phyloP scores from a whole-genome alignment of 306 rosid species.

The Fragaria iinumae region DNA sequence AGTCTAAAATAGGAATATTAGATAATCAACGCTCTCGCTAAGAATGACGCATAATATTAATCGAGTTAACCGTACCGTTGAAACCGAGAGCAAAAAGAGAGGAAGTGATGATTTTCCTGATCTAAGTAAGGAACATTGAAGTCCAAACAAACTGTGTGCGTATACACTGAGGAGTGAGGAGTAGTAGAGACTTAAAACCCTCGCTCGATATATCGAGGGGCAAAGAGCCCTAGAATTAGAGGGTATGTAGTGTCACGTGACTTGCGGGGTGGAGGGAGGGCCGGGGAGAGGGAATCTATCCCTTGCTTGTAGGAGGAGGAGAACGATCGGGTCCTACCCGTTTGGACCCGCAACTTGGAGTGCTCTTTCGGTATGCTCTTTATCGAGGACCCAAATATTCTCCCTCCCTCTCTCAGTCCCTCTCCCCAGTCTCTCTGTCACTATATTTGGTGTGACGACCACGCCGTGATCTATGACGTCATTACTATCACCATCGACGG shows the following conservation, averaged over 20 bases:
- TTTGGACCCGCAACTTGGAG: slow-evolving; percentile 53
- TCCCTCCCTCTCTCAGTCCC: not conserved
- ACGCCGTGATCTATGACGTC: slow-evolving; percentile 27
- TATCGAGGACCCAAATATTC: slow-evolving; percentile 95
- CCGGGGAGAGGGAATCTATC: slow-evolving; percentile 45
- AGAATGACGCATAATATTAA: too few species aligned
- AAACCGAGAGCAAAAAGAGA: not conserved
- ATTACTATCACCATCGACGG: slow-evolving; percentile 34
- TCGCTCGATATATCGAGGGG: not conserved
- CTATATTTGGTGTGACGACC: slow-evolving; percentile 31
- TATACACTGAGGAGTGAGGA: not conserved
- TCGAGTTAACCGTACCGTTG: too few species aligned
- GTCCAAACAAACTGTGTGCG: not conserved
- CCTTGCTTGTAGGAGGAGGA: slow-evolving; percentile 88
- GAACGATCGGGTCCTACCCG: slow-evolving; percentile 52
- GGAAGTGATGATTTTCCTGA: not conserved
- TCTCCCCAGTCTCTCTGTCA: slow-evolving; percentile 41
- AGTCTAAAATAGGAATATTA: too few species aligned
- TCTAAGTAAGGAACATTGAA: too few species aligned
- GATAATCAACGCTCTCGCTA: too few species aligned
- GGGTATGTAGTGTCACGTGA: slow-evolving; percentile 31
- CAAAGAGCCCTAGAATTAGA: not conserved
- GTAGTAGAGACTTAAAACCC: not conserved
- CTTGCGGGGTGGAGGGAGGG: not conserved
- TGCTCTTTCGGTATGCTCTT: slow-evolving; percentile 87